Evolutionary conservation across 495 filamentous ascomycete genomes (phyloP).

Genomic region (Xylaria venustula): DNA sequence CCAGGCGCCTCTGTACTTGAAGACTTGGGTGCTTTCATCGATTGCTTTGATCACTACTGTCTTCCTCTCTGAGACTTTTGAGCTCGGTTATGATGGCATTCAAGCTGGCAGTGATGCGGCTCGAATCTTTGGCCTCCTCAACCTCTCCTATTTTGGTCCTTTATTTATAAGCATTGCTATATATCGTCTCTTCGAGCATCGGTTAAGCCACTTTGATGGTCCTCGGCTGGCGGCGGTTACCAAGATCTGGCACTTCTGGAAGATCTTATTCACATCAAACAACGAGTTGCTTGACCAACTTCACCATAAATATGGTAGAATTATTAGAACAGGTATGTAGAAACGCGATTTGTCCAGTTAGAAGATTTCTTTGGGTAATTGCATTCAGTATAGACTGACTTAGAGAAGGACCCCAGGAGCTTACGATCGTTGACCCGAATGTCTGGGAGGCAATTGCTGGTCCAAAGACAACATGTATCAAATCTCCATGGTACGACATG

Average conservation of each 20-base stretch:
- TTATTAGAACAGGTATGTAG: slow-evolving; percentile 10
- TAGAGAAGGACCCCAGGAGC: slow-evolving; percentile 11
- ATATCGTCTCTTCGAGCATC: slow-evolving; percentile 43
- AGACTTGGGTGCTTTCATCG: background rate
- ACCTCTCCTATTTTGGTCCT: slow-evolving; percentile 2
- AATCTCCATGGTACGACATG: slow-evolving; percentile 34
- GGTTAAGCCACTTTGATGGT: slow-evolving; percentile 36
- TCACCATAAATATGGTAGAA: background rate
- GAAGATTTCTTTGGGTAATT: no score
- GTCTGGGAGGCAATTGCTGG: slow-evolving; percentile 14
- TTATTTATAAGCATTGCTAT: slow-evolving; percentile 36
- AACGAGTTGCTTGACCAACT: slow-evolving; percentile 4
- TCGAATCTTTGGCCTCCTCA: background rate
- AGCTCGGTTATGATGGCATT: background rate
- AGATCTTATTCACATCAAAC: slow-evolving; percentile 1
- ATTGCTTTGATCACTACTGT: background rate
- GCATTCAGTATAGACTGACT: background rate
- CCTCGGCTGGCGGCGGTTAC: slow-evolving; percentile 31
- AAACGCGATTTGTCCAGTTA: background rate
- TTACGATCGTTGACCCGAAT: slow-evolving; percentile 3
- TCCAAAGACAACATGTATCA: slow-evolving; percentile 27
- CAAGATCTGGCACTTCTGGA: slow-evolving; percentile 25
- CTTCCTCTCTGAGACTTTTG: background rate
- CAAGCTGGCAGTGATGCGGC: background rate
- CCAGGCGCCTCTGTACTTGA: background rate